A percentile compares a stretch with the other conserved stretches of the same genome.
These are phyloP conservation scores for Moesziomyces globuligerus DNA, from an alignment of 1,284 basidiomycete genomes.

Conservation along the genomic window DNA sequence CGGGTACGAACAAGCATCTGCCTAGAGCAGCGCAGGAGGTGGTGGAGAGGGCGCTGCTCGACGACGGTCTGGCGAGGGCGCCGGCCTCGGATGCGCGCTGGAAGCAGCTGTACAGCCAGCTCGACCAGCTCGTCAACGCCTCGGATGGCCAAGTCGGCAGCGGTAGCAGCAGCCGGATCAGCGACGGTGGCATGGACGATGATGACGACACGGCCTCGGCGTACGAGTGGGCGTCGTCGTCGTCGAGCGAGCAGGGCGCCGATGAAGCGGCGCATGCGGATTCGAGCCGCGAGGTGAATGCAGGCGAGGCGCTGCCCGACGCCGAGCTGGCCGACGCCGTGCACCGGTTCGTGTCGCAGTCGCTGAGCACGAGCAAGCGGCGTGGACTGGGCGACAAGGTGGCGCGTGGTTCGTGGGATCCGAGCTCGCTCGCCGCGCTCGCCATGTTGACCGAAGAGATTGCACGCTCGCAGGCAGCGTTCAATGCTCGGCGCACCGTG, in stretches of 20 bases:
- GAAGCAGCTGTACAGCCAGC: constrained; percentile 18
- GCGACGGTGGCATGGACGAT: not conserved
- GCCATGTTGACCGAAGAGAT: constrained; percentile 31
- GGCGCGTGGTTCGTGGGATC: constrained; percentile 12
- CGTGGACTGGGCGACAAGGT: not conserved
- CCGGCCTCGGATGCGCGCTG: constrained; percentile 19
- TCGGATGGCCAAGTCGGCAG: not conserved
- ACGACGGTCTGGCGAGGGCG: constrained; percentile 14
- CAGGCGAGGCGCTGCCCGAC: constrained; percentile 1
- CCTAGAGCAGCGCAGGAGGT: constrained; percentile 20
- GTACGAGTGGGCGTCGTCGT: constrained; percentile 13
- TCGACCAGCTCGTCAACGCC: constrained; percentile 9
- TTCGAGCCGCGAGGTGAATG: not conserved
- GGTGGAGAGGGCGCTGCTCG: constrained; percentile 25
- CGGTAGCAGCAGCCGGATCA: not conserved
- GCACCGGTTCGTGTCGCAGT: constrained; percentile 5
- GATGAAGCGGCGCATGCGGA: not conserved
- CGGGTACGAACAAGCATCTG: constrained; percentile 9
- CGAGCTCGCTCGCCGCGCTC: constrained; percentile 20
- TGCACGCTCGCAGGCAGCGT: constrained; percentile 23
- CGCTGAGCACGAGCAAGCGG: constrained; percentile 7
- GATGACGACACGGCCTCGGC: not conserved
- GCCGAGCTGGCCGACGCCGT: constrained; percentile 2
- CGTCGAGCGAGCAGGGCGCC: not conserved
- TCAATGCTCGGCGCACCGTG: constrained; percentile 27